Conservation (phyloP, 345 rosid species). For the Acer negundo region DNA sequence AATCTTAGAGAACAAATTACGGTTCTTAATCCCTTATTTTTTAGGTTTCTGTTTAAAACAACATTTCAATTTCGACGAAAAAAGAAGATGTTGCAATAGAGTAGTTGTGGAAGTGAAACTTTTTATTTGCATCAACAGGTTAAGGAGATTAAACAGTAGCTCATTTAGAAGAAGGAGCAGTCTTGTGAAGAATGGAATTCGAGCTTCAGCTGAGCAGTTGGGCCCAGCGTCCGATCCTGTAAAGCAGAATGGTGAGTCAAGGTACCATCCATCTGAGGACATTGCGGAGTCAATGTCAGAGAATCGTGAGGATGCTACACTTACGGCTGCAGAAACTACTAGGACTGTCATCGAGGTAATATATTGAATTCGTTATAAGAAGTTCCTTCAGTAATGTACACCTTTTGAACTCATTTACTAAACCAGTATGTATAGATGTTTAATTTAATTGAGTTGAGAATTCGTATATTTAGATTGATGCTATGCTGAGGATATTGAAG, state of each 20-base stretch:
- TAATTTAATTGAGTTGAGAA: background rate
- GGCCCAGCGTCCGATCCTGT: constrained; percentile 64
- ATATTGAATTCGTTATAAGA: constrained; percentile 27
- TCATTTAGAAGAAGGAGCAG: constrained; percentile 38
- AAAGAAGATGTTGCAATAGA: background rate
- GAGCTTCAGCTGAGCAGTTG: constrained; percentile 62
- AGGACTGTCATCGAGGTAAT: constrained; percentile 91
- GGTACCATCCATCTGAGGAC: constrained; percentile 89
- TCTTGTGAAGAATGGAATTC: constrained; percentile 48
- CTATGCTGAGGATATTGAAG: background rate
- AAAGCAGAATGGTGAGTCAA: constrained; percentile 46
- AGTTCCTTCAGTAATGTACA: background rate
- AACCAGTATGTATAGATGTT: background rate
- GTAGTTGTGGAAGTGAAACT: constrained; percentile 2
- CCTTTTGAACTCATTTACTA: background rate
- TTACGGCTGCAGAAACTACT: constrained; percentile 71
- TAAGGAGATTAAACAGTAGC: constrained; percentile 38
- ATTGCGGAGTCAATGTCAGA: constrained; percentile 49
- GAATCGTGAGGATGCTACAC: constrained; percentile 48
- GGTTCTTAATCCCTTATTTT: background rate
- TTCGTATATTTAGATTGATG: background rate
- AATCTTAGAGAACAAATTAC: background rate
- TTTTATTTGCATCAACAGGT: constrained; percentile 45
- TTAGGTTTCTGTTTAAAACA: background rate
- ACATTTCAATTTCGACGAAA: background rate